A percentile compares a stretch with the other conserved stretches of the same genome.
These are phyloP conservation scores for Simplicillium aogashimaense DNA, from an alignment of 2,329 filamentous ascomycete genomes.

Conservation along the genomic window DNA sequence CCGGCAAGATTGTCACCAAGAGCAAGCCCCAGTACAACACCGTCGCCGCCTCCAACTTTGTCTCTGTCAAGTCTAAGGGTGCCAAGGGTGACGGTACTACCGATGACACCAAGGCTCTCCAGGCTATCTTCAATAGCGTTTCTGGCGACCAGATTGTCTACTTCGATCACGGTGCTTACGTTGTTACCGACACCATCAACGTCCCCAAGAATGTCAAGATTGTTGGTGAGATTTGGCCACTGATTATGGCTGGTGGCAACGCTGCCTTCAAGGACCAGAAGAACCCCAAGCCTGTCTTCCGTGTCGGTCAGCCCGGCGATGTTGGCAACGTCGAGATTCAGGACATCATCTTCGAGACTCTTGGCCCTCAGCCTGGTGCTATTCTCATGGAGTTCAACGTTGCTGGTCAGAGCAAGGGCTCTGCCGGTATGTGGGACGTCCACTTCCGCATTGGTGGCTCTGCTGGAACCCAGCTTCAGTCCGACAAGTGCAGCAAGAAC, in stretches of 20 bases:
- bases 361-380: conserved; percentile 74
- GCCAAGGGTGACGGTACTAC: conserved; percentile 80
- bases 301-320: conserved; percentile 70
- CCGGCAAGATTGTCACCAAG: conserved; percentile 67
- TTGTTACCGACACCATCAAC: conserved; percentile 59
- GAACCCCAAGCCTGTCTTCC: conserved; percentile 76
- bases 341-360: conserved; percentile 77
- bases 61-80: conserved; percentile 73
- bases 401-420: conserved; percentile 53
- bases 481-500: conserved; percentile 69
- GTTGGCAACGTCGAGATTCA: conserved; percentile 76
- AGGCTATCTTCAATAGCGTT: conserved; percentile 62
- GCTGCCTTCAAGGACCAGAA: conserved; percentile 61
- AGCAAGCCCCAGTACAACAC: conserved; percentile 82
- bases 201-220: conserved; percentile 76
- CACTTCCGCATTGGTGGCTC: conserved; percentile 88
- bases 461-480: conserved; percentile 74
- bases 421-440: conserved; percentile 85
- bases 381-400: conserved; percentile 92
- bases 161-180: conserved; percentile 67
- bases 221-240: conserved; percentile 82
- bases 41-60: conserved; percentile 57
- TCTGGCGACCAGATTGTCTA: conserved; percentile 57
- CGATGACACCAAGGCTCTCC: conserved; percentile 80
- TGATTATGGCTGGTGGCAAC: conserved; percentile 73